Evolutionary conservation across 2,329 filamentous ascomycete species (phyloP), one percentile per base, ranked within the genome.

Genomic region (Sporothrix schenckii): DNA sequence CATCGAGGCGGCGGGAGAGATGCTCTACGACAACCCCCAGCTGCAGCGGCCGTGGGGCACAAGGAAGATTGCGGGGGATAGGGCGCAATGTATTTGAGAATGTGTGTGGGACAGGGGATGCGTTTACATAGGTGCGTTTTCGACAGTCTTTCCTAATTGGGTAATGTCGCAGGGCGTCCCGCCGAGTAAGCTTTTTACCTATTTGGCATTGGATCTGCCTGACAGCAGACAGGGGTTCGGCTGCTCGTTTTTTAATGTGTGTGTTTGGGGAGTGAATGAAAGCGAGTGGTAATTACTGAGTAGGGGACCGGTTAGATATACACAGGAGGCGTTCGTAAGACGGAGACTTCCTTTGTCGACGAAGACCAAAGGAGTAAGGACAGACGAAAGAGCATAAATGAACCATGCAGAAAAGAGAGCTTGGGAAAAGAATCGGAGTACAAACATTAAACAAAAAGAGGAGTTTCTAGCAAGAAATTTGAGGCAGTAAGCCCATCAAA

Each of bases 161-260:
- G 65, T 27, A 56, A 47, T 47, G n/a, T 56, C 65, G 50, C 65
- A 68, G 30, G 44, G 50, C n/a, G 11, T 68, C 44, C 65, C 52
- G 65, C 65, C 50, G 65, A 56, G 65, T 68, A 68, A 56, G 65
- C 34, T 68, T 68, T 68, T 47, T 24, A 21, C 44, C 21, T 11
- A 34, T 52, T 39, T n/a, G 41, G 21, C 19, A 53, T 19, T 9
- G 27, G 10, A 34, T 66, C 47, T 27, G 47, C 24, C 39, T 66
- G 63, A 11, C 44, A 24, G 47, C 63, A 11, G 39, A 34, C 60
- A 30, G 41, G 41, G 60, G 39, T 63, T 24, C n/a, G 19, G 19
- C 7, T 21, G 30, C 2, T 61, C 54, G 5, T 61, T 24, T 44
- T 6, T 66, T 27, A 44, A 44, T 66, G 14, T 52, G 61, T 54